phyloP scores from a whole-genome alignment of 176 grass and related monocot species.

The Pharus latifolius region DNA sequence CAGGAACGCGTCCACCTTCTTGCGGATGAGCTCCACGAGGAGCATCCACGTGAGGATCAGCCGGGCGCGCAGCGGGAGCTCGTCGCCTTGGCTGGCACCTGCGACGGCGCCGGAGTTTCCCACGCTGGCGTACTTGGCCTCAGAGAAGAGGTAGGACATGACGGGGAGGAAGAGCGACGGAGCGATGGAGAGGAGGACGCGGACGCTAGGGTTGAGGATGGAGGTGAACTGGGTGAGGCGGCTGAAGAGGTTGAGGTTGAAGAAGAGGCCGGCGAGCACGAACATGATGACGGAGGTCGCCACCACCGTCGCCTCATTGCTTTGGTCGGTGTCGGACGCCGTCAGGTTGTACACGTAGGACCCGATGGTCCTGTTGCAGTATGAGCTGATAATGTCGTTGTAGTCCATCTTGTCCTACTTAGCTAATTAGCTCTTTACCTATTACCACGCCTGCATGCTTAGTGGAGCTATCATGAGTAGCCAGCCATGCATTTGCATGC shows the following conservation, averaged over 20 bases:
- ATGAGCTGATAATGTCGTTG: too few species aligned
- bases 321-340: neutral
- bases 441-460: too few species aligned
- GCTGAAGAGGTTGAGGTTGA: neutral
- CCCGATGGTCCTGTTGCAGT: neutral
- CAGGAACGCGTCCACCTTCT: neutral
- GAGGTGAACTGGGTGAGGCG: neutral
- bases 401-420: too few species aligned
- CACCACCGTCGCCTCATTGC: neutral
- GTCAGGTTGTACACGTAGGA: neutral
- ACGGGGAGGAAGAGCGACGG: neutral
- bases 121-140: too few species aligned
- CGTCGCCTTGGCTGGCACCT: too few species aligned
- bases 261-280: neutral
- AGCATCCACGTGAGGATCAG: constrained; percentile 2
- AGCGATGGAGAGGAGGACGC: neutral
- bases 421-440: too few species aligned
- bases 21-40: constrained; percentile 1
- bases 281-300: neutral
- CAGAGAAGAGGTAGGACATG: neutral
- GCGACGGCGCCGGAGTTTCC: too few species aligned
- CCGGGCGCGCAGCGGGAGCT: neutral
- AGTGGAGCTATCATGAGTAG: too few species aligned
- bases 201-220: neutral
- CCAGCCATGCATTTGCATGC: too few species aligned